These are phyloP conservation scores for Fusarium duplospermum DNA, from an alignment of 2,329 filamentous ascomycete genomes.

Conservation along the genomic window DNA sequence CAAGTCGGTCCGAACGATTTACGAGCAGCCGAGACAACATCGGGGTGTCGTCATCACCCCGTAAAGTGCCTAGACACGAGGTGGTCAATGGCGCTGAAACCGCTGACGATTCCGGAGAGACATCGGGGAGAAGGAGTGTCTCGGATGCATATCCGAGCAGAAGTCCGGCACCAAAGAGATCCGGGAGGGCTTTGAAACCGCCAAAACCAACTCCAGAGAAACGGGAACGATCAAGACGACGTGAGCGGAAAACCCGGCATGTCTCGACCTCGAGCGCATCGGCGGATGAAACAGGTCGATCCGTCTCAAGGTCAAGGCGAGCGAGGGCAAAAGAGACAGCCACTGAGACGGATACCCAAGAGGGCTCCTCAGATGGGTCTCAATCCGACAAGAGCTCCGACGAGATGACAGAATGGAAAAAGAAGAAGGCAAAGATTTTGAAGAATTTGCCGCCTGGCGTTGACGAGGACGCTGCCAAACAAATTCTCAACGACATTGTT, in stretches of 20 bases:
- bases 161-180: slow-evolving; percentile 29
- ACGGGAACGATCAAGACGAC: slow-evolving; percentile 34
- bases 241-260: slow-evolving; percentile 32
- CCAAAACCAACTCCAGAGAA: slow-evolving; percentile 26
- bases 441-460: slow-evolving; percentile 85
- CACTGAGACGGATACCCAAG: slow-evolving; percentile 59
- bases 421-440: slow-evolving; percentile 72
- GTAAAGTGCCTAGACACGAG: slow-evolving; percentile 36
- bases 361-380: slow-evolving; percentile 58
- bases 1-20: slow-evolving; percentile 31
- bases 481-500: slow-evolving; percentile 96
- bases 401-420: slow-evolving; percentile 67
- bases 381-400: slow-evolving; percentile 54
- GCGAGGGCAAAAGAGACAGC: slow-evolving; percentile 48
- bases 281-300: slow-evolving; percentile 38
- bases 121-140: slow-evolving; percentile 29
- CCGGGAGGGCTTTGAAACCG: slow-evolving; percentile 19
- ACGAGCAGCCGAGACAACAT: slow-evolving; percentile 12
- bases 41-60: slow-evolving; percentile 19
- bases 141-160: slow-evolving; percentile 31
- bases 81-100: slow-evolving; percentile 19
- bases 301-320: slow-evolving; percentile 39
- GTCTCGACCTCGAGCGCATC: slow-evolving; percentile 43
- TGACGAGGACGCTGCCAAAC: slow-evolving; percentile 84
- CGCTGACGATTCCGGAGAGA: slow-evolving; percentile 38